These are phyloP conservation scores for Artomyces pyxidatus DNA, from an alignment of 768 basidiomycete genomes.

Conservation along the genomic window DNA sequence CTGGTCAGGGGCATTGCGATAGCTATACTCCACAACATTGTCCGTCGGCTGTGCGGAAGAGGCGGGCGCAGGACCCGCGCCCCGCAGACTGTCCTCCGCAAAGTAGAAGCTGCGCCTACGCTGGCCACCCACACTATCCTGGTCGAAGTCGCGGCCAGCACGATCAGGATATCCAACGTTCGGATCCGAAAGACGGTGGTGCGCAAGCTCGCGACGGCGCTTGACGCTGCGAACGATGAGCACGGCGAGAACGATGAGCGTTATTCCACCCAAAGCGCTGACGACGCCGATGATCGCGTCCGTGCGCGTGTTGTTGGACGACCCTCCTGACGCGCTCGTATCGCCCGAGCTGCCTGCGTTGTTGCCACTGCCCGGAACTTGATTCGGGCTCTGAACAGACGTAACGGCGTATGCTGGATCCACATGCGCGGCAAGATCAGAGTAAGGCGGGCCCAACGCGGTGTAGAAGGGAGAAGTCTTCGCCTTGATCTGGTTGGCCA, in stretches of 20 bases:
- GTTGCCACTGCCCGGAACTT: conserved; percentile 7
- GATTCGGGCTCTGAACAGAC: conserved; percentile 32
- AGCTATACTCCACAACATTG: conserved; percentile 28
- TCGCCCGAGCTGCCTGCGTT: conserved; percentile 17
- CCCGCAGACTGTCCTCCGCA: conserved; percentile 71
- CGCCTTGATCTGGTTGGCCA: conserved; percentile 59
- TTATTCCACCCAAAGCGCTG: conserved; percentile 70
- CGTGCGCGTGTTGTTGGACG: conserved; percentile 44
- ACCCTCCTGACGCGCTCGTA: conserved; percentile 15
- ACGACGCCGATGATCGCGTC: conserved; percentile 92
- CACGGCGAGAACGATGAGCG: conserved; percentile 62
- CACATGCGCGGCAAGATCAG: conserved; percentile 57
- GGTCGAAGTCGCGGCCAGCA: conserved; percentile 66
- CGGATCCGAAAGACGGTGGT: conserved; percentile 60
- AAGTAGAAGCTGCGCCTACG: conserved; percentile 77
- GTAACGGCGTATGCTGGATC: conserved; percentile 57
- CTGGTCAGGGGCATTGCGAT: conserved; percentile 22
- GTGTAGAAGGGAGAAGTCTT: conserved; percentile 60
- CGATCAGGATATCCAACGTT: conserved; percentile 37
- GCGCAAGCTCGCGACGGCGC: conserved; percentile 58
- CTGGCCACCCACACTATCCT: conserved; percentile 65
- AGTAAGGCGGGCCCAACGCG: conserved; percentile 32
- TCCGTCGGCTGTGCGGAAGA: too few species aligned
- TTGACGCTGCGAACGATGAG: conserved; percentile 65
- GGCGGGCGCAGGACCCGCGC: not conserved